phyloP scores from a whole-genome alignment of 192 early-diverging fungal species.

The Linnemannia elongata region DNA sequence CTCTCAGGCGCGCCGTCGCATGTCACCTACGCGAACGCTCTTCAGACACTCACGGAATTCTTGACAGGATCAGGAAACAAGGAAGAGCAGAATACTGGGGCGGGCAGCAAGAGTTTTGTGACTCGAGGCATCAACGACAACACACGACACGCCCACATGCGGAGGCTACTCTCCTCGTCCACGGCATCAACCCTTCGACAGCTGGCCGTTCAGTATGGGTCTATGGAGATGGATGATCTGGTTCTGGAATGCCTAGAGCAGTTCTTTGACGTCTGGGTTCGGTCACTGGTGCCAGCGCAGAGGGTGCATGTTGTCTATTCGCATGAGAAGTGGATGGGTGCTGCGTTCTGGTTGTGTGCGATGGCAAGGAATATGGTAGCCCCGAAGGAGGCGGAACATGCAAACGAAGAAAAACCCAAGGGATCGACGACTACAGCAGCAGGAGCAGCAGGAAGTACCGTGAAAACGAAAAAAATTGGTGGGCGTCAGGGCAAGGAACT shows the following conservation, averaged over 20 bases:
- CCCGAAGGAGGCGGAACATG: neutral
- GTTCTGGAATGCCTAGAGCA: constrained; percentile 37
- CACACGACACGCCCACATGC: constrained; percentile 15
- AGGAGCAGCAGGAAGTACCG: neutral
- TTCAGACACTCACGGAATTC: constrained; percentile 15
- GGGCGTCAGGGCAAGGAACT: constrained; percentile 38
- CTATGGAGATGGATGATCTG: constrained; percentile 37
- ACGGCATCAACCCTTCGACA: constrained; percentile 27
- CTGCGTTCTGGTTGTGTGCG: constrained; percentile 50
- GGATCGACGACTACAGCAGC: neutral
- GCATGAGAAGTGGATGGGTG: constrained; percentile 44
- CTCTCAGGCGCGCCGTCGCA: constrained; percentile 25
- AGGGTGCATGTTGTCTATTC: constrained; percentile 31
- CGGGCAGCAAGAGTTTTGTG: neutral
- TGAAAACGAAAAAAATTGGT: constrained; percentile 27
- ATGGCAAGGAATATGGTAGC: constrained; percentile 35
- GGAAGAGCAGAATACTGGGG: neutral
- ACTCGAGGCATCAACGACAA: neutral
- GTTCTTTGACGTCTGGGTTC: constrained; percentile 37
- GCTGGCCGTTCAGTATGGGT: constrained; percentile 40
- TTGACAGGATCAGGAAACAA: constrained; percentile 20
- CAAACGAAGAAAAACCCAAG: neutral
- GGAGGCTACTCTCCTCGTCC: neutral
- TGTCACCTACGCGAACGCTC: constrained; percentile 19
- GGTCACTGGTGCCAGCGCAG: constrained; percentile 36